These are phyloP conservation scores for Didymella glomerata DNA, from an alignment of 2,329 filamentous ascomycete species.

Conservation along the genomic window DNA sequence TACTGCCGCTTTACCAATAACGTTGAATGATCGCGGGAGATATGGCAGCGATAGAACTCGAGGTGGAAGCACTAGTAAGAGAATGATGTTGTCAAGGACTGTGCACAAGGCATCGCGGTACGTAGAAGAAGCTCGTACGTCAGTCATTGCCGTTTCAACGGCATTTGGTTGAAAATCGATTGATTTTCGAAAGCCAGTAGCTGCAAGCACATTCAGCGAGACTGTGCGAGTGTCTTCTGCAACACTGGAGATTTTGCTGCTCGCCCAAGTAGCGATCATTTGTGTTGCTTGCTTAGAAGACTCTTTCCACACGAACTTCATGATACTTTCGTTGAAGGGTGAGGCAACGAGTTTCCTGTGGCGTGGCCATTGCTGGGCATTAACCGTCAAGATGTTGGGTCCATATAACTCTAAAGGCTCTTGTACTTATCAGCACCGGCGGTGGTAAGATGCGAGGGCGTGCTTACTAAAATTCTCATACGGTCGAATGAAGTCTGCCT, in stretches of 20 bases:
- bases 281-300: constrained; percentile 63
- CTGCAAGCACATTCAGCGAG: background rate
- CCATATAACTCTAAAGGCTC: background rate
- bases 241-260: background rate
- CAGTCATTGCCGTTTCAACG: background rate
- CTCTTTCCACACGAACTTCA: constrained; percentile 62
- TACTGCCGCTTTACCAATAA: constrained; percentile 30
- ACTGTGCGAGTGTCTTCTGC: background rate
- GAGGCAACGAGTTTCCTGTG: constrained; percentile 53
- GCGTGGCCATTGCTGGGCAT: constrained; percentile 46
- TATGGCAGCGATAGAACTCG: background rate
- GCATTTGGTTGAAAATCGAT: background rate
- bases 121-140: background rate
- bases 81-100: constrained; percentile 2
- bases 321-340: constrained; percentile 56
- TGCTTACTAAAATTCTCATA: background rate
- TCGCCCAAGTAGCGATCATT: constrained; percentile 24
- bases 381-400: background rate
- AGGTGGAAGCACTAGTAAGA: background rate
- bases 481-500: background rate
- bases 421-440: background rate
- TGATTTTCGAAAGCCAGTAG: background rate
- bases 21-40: constrained; percentile 1
- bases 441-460: background rate
- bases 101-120: constrained; percentile 1